A percentile compares a stretch with the other conserved stretches of the same genome.
Conservation (phyloP, 371 early-diverging fungal species). For the Syncephalis plumigaleata region DNA sequence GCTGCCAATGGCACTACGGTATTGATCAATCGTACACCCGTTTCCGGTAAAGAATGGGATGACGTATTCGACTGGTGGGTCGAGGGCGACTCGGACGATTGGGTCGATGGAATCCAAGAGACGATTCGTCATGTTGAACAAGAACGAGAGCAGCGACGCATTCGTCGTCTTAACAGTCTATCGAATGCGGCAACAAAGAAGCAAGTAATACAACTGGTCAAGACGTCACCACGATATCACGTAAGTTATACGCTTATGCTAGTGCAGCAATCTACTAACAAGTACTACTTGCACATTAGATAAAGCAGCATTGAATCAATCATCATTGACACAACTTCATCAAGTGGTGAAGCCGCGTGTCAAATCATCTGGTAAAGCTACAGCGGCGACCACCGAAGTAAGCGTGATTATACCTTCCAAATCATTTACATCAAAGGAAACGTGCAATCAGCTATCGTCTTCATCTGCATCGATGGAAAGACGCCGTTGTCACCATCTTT, state of each 20-base stretch:
- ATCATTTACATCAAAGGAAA: too few species aligned
- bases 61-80: conserved; percentile 77
- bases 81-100: conserved; percentile 57
- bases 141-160: conserved; percentile 7
- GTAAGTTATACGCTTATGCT: not conserved
- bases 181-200: conserved; percentile 2
- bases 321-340: too few species aligned
- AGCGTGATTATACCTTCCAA: too few species aligned
- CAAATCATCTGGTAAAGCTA: too few species aligned
- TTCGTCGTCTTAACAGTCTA: conserved; percentile 2
- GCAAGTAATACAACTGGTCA: not conserved
- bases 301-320: too few species aligned
- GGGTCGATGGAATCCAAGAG: conserved; percentile 22
- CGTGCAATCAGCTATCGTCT: too few species aligned
- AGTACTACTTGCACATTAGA: too few species aligned
- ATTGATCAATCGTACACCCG: conserved; percentile 39
- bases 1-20: conserved; percentile 30
- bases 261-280: too few species aligned
- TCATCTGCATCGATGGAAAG: too few species aligned
- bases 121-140: conserved; percentile 14
- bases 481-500: too few species aligned
- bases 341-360: too few species aligned
- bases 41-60: conserved; percentile 59
- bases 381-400: too few species aligned
- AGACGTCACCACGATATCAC: conserved; percentile 4